Conservation (phyloP, 1,139 yeast genomes). For the Casaregolazyma suthepensis region DNA sequence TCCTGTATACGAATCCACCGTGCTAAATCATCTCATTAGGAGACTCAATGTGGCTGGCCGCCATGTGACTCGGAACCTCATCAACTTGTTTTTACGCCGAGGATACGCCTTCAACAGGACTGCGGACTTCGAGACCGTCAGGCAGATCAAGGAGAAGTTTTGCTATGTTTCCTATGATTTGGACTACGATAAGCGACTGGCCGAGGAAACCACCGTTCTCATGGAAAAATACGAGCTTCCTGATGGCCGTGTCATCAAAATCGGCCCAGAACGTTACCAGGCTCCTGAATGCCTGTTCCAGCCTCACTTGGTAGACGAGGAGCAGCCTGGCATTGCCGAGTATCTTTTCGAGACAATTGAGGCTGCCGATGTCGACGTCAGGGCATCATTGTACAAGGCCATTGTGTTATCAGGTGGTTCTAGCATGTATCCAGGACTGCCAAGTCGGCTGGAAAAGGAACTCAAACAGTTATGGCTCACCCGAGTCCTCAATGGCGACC, state of each 20-base stretch:
- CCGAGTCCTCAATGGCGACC: conserved; percentile 79
- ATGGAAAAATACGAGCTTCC: conserved; percentile 92
- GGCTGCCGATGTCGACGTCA: conserved; percentile 87
- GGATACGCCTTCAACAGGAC: conserved; percentile 98
- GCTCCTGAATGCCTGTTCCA: conserved; percentile 98
- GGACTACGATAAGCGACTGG: conserved; percentile 77
- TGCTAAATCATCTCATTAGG: conserved; percentile 83
- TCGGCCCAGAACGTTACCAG: conserved; percentile 93
- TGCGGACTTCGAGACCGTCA: conserved; percentile 96
- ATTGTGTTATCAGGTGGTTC: conserved; percentile 96
- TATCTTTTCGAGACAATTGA: conserved; percentile 86
- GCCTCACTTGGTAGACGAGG: conserved; percentile 93
- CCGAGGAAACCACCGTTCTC: conserved; percentile 89
- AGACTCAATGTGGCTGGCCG: conserved; percentile 97
- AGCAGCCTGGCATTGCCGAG: conserved; percentile 96
- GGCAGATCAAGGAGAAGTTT: conserved; percentile 93
- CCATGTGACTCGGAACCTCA: conserved; percentile 92
- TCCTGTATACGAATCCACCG: conserved; percentile 95
- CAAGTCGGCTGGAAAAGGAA: conserved; percentile 91
- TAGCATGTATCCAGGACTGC: conserved; percentile 97
- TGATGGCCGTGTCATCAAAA: conserved; percentile 89
- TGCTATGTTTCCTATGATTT: conserved; percentile 94
- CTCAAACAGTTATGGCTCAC: conserved; percentile 94
- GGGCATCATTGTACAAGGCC: conserved; percentile 83
- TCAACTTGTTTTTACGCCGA: conserved; percentile 82